Evolutionary conservation across 257 asterid species (phyloP).

Genomic region (Solanum piurae): DNA sequence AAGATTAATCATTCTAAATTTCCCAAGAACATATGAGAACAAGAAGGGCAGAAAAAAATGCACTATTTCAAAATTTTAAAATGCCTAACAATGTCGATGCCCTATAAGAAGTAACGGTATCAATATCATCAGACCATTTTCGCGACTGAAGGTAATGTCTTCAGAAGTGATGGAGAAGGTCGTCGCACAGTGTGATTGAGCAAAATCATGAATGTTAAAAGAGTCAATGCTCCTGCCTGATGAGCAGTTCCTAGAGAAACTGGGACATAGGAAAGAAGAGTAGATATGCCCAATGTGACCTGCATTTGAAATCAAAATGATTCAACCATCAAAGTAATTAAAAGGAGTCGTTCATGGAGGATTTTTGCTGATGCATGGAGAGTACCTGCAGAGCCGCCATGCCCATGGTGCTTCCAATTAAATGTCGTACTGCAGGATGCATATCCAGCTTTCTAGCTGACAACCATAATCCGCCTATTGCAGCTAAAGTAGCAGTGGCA

Average conservation of each 20-base stretch:
- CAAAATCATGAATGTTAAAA: slow-evolving; percentile 60
- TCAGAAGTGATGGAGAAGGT: slow-evolving; percentile 67
- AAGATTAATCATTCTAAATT: neutral
- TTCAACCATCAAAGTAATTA: neutral
- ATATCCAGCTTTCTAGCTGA: slow-evolving; percentile 55
- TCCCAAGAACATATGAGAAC: neutral
- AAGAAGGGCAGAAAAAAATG: neutral
- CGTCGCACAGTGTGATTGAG: slow-evolving; percentile 86
- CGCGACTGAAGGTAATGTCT: slow-evolving; percentile 49
- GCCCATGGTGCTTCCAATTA: slow-evolving; percentile 69
- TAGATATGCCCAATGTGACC: slow-evolving; percentile 79
- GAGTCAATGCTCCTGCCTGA: slow-evolving; percentile 97
- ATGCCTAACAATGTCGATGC: neutral
- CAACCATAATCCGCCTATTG: slow-evolving; percentile 74
- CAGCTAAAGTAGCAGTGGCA: slow-evolving; percentile 72
- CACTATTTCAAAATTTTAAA: neutral
- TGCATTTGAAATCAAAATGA: slow-evolving; percentile 6
- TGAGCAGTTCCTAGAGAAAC: slow-evolving; percentile 84
- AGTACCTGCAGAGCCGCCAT: slow-evolving; percentile 90
- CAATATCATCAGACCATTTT: slow-evolving; percentile 25
- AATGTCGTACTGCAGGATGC: slow-evolving; percentile 67
- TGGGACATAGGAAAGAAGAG: slow-evolving; percentile 75
- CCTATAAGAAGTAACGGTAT: neutral
- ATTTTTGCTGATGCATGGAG: neutral
- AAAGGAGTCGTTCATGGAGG: neutral